Conservation (phyloP, 441 rosid genomes). For the Manihot esculenta region DNA sequence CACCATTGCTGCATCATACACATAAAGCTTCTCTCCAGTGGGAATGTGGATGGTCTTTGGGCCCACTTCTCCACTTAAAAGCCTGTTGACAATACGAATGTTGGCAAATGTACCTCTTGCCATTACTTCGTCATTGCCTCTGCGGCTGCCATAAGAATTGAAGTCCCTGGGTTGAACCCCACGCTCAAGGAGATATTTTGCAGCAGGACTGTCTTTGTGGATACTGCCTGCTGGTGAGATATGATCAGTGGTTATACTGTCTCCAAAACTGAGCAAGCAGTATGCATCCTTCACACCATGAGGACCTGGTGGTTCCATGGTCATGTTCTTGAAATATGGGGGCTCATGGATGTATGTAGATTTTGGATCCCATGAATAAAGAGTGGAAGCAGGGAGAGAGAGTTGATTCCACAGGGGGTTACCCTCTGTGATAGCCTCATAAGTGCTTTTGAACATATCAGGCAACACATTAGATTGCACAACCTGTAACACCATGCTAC, state of each 20-base stretch:
- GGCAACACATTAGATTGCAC: constrained; percentile 91
- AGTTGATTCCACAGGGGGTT: constrained; percentile 82
- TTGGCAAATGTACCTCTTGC: constrained; percentile 50
- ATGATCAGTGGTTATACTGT: constrained; percentile 87
- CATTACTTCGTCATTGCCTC: constrained; percentile 47
- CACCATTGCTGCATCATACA: constrained; percentile 27
- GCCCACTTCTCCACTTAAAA: constrained; percentile 44
- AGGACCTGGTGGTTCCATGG: constrained; percentile 79
- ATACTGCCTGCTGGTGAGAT: constrained; percentile 93
- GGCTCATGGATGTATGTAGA: constrained; percentile 80
- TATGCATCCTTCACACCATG: constrained; percentile 81
- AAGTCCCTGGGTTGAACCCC: constrained; percentile 35
- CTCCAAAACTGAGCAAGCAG: constrained; percentile 85
- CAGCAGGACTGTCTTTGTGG: constrained; percentile 87
- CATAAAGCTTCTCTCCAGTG: constrained; percentile 42
- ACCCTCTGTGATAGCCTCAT: constrained; percentile 77
- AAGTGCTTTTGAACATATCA: constrained; percentile 76
- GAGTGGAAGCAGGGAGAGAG: constrained; percentile 47
- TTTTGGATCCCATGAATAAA: constrained; percentile 74
- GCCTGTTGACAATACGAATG: constrained; percentile 37
- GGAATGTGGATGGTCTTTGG: constrained; percentile 47
- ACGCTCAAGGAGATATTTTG: constrained; percentile 51
- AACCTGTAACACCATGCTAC: constrained; percentile 40
- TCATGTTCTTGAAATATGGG: constrained; percentile 89
- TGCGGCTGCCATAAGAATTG: constrained; percentile 47